Base-by-base conservation (phyloP, 768 basidiomycete genomes). In the Pisolithus tinctorius region DNA sequence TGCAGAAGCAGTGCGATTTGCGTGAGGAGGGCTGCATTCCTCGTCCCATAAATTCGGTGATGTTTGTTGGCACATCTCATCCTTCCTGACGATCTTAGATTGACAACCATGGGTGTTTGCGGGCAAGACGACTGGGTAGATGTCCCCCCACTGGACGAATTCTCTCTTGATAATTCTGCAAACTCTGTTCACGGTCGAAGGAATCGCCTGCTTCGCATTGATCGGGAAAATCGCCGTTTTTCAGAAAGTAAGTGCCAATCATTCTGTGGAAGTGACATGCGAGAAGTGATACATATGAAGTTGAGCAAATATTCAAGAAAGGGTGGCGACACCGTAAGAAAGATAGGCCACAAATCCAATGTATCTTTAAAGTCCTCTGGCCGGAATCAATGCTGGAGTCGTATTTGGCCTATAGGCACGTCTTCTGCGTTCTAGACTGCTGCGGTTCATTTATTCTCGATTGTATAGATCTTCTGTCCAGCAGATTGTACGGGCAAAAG, bases 311-410 rank as follows among this genome's bases (percentile, higher is more conserved):
- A 37, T 82, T 83, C 53, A 55, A 64, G 47, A 74, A 74, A 55
- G 78, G 76, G 31, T 83, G 82, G 82, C 72, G 68, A 45, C 82
- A 83, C 60, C 70, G 74, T 1, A 70, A 78, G 54, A 83, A 82
- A 60, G 56, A 65, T 9, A 72, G 63, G 51, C 82, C 80, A 2
- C 64, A 69, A 20, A 61, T 83, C 37, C 74, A 73, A 42, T 70
- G 70, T 5, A 65, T 83, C 9, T 82, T 76, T 63, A 79, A 75
- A 58, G 66, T 83, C 29, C 63, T 81, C 37, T 74, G 71, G 50
- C 66, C 77, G 16, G 71, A 76, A 53, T 55, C 70, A 10, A 67
- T 55, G 39, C 65, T 82, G 6, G 68, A 73, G 30, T 66, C 73
- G 26, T 83, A 74, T 59, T 67, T 73, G 43, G 55, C 69, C 38